Conservation (phyloP, 202 grass and related monocot genomes). For the Elaeis oleifera region DNA sequence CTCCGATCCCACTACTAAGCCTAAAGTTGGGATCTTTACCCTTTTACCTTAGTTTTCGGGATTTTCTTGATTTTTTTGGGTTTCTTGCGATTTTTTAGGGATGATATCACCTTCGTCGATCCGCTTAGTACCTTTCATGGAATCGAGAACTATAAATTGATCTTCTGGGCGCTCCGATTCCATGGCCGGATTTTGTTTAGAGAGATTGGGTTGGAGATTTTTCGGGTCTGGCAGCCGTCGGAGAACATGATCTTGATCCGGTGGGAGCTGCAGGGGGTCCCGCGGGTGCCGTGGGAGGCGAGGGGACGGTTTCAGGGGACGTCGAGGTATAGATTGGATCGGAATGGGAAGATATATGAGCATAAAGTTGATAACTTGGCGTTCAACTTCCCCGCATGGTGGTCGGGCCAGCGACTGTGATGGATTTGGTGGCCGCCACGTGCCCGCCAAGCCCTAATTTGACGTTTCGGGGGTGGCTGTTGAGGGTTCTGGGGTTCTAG, state of each 20-base stretch:
- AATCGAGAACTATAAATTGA: conserved; percentile 77
- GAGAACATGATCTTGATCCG: conserved; percentile 85
- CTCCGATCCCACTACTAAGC: background rate
- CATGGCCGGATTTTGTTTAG: conserved; percentile 67
- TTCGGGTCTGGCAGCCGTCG: conserved; percentile 73
- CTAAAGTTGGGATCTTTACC: too few relatives aligned
- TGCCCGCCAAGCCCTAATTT: conserved; percentile 57
- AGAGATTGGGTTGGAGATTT: conserved; percentile 70
- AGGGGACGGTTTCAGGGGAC: conserved; percentile 77
- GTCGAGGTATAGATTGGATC: conserved; percentile 78
- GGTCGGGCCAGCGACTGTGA: conserved; percentile 41
- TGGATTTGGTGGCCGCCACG: conserved; percentile 56
- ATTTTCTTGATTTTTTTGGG: too few relatives aligned
- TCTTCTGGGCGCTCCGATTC: conserved; percentile 89
- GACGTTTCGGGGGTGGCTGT: conserved; percentile 38
- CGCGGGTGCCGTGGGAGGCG: conserved; percentile 84
- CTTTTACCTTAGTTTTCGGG: too few relatives aligned
- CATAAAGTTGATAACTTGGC: conserved; percentile 95
- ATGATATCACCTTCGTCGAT: conserved; percentile 83
- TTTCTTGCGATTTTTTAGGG: conserved; percentile 35
- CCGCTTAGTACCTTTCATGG: conserved; percentile 79
- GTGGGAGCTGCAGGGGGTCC: conserved; percentile 78
- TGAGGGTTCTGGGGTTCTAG: conserved; percentile 17
- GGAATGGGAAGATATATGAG: conserved; percentile 92
- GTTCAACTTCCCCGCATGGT: conserved; percentile 58